phyloP scores from a whole-genome alignment of 108 stramenopile species.

The Aurantiochytrium sp. region DNA sequence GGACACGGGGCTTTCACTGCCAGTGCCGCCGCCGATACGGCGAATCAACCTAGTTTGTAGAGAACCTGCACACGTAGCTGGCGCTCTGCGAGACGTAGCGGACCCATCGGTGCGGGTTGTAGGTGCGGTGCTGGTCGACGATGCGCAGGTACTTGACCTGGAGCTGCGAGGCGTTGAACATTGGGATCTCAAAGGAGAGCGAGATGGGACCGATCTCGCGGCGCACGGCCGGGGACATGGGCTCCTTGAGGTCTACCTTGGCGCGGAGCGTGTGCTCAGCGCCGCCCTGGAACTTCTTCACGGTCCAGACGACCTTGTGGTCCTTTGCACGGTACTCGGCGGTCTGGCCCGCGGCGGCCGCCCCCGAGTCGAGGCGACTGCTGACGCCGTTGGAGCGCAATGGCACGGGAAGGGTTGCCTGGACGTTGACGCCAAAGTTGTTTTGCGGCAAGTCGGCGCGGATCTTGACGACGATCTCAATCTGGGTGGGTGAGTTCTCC shows the following conservation, averaged over 20 bases:
- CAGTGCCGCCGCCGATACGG: too few species aligned
- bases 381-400: conserved; percentile 58
- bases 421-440: conserved; percentile 92
- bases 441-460: conserved; percentile 92
- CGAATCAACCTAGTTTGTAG: background rate
- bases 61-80: conserved; percentile 91
- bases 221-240: conserved; percentile 73
- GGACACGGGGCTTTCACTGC: too few species aligned
- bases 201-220: conserved; percentile 93
- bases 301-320: conserved; percentile 83
- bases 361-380: conserved; percentile 36
- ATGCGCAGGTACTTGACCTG: conserved; percentile 95
- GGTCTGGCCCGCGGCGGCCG: conserved; percentile 48
- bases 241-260: conserved; percentile 69
- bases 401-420: conserved; percentile 79
- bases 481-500: conserved; percentile 78
- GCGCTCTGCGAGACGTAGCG: conserved; percentile 95
- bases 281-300: conserved; percentile 93
- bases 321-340: conserved; percentile 75
- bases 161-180: conserved; percentile 97
- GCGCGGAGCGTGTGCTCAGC: conserved; percentile 85
- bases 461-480: conserved; percentile 77
- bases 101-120: conserved; percentile 99
- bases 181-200: conserved; percentile 96
- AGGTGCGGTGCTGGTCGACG: conserved; percentile 85